Evolutionary conservation across 495 filamentous ascomycete genomes (phyloP).

Genomic region (Penicillium coprophilum): DNA sequence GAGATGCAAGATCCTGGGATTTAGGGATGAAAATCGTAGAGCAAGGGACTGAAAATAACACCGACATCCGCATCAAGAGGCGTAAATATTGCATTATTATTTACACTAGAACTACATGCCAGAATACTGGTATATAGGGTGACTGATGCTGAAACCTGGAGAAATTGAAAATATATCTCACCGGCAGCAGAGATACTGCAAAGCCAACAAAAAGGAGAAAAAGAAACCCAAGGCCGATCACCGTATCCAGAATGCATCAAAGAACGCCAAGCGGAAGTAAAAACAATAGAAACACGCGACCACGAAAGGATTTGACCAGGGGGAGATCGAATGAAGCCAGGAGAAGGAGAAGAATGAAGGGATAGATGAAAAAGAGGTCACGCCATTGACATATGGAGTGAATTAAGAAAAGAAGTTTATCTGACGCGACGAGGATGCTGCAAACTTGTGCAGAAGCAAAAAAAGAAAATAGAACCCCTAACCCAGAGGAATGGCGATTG

Average conservation of each 20-base stretch:
- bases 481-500: constrained; percentile 22
- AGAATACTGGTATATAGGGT: constrained; percentile 6
- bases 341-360: constrained; percentile 11
- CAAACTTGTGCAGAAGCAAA: constrained; percentile 14
- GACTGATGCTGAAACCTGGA: constrained; percentile 3
- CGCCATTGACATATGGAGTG: constrained; percentile 10
- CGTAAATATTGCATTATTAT: neutral
- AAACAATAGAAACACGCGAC: constrained; percentile 28
- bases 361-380: constrained; percentile 7
- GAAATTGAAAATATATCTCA: constrained; percentile 22
- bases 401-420: constrained; percentile 12
- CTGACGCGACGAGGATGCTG: constrained; percentile 10
- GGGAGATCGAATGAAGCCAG: constrained; percentile 12
- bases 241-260: constrained; percentile 41
- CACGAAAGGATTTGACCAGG: constrained; percentile 6
- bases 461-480: constrained; percentile 17
- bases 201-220: constrained; percentile 21
- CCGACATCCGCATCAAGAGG: neutral
- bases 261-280: constrained; percentile 35
- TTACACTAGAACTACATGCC: constrained; percentile 19
- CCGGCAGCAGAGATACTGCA: constrained; percentile 3
- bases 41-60: neutral
- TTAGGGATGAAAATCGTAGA: no score
- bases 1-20: neutral
- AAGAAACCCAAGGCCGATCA: constrained; percentile 31